These are phyloP conservation scores for Fusarium xyrophilum DNA, from an alignment of 2,329 filamentous ascomycete species.

Conservation along the genomic window DNA sequence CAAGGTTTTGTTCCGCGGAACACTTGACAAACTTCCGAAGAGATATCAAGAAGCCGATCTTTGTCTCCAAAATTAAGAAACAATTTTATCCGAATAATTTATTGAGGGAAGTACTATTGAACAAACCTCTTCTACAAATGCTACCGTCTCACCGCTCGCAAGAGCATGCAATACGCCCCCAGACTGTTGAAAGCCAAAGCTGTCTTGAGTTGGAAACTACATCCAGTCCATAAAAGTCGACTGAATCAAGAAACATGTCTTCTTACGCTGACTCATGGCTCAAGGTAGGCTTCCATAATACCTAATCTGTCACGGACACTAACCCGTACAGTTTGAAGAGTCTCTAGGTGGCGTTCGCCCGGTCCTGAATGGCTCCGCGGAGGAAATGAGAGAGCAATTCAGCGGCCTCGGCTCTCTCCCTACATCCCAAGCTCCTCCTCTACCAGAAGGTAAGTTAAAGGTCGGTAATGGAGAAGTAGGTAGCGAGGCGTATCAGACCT, in stretches of 20 bases:
- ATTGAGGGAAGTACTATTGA: neutral
- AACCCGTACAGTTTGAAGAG: neutral
- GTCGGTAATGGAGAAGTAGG: neutral
- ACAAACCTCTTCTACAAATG: fast-evolving
- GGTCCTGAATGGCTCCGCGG: neutral
- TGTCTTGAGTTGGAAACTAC: neutral
- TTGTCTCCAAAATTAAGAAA: fast-evolving
- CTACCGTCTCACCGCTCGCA: too few relatives aligned
- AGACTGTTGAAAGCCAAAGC: neutral
- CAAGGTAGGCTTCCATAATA: neutral
- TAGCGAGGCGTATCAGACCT: neutral
- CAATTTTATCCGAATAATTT: fast-evolving
- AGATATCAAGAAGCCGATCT: neutral
- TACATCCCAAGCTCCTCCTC: neutral
- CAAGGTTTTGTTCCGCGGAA: neutral
- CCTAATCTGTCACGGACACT: fast-evolving
- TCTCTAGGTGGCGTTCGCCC: neutral
- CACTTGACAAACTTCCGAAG: neutral
- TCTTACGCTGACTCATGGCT: neutral
- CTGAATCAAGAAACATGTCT: neutral
- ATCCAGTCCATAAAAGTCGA: neutral
- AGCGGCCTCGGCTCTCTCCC: neutral
- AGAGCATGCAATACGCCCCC: fast-evolving
- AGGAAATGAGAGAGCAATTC: neutral
- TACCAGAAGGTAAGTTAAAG: neutral